Percentiles rank a stretch among this genome's conserved stretches.
Evolutionary conservation across 495 filamentous ascomycete genomes (phyloP).

Genomic region (Hypomontagnella monticulosa): DNA sequence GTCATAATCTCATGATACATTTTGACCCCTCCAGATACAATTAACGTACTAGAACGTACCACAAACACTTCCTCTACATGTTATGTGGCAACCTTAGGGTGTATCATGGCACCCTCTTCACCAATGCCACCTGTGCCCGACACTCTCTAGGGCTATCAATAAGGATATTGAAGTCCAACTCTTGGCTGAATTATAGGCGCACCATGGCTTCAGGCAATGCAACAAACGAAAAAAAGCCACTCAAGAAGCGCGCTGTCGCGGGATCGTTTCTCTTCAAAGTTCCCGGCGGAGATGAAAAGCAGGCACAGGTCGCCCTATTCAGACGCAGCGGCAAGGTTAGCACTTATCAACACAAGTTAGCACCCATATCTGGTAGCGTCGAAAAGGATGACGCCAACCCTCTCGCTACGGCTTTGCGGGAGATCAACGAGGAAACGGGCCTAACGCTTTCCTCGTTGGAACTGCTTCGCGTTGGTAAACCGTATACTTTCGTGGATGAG

Average conservation of each 20-base stretch:
- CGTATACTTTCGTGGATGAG: slow-evolving; percentile 65
- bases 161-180: neutral
- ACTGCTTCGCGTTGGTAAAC: slow-evolving; percentile 66
- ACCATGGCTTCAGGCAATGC: slow-evolving; percentile 25
- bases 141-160: neutral
- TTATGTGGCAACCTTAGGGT: neutral
- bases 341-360: slow-evolving; percentile 66
- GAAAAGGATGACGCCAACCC: slow-evolving; percentile 60
- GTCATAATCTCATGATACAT: neutral
- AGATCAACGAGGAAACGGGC: slow-evolving; percentile 69
- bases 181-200: neutral
- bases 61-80: neutral
- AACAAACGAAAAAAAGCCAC: neutral
- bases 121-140: slow-evolving; percentile 5
- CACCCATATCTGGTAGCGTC: slow-evolving; percentile 70
- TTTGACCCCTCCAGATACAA: no score
- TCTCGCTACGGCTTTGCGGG: slow-evolving; percentile 66
- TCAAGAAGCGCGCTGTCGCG: slow-evolving; percentile 59
- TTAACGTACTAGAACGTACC: slow-evolving; percentile 18
- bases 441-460: slow-evolving; percentile 57
- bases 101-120: slow-evolving; percentile 20
- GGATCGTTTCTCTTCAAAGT: slow-evolving; percentile 66
- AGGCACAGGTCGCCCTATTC: slow-evolving; percentile 65
- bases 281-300: slow-evolving; percentile 38
- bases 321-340: slow-evolving; percentile 64